Percentiles rank a stretch among this genome's conserved stretches.
Conservation (phyloP, 371 early-diverging fungal genomes). For the Funneliformis caledonium region DNA sequence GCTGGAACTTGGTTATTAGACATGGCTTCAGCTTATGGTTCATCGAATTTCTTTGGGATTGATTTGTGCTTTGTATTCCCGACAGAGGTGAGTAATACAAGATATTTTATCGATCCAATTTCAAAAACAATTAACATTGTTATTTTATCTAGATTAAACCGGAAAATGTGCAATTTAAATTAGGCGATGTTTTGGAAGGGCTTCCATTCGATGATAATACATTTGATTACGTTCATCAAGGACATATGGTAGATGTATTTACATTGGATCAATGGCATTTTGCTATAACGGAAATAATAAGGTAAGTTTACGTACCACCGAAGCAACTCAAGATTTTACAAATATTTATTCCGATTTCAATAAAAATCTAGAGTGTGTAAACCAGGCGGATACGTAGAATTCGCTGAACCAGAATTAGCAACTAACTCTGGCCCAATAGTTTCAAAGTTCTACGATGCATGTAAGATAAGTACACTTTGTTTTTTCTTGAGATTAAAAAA, state of each 20-base stretch:
- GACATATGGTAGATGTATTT: conserved; percentile 45
- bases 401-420: not conserved
- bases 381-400: conserved; percentile 53
- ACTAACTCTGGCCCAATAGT: not conserved
- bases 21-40: conserved; percentile 61
- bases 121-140: not conserved
- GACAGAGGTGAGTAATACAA: not conserved
- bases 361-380: conserved; percentile 47
- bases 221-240: conserved; percentile 49
- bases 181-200: conserved; percentile 43
- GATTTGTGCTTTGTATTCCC: not conserved
- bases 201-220: conserved; percentile 47
- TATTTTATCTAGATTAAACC: conserved; percentile 52
- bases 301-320: not conserved
- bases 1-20: conserved; percentile 59
- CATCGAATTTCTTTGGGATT: conserved; percentile 56
- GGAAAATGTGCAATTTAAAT: conserved; percentile 52
- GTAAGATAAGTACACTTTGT: not conserved
- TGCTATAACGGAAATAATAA: conserved; percentile 46
- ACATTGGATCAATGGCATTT: conserved; percentile 45
- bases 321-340: not conserved
- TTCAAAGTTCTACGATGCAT: not conserved
- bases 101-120: too few relatives aligned
- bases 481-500: too few relatives aligned
- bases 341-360: too few relatives aligned